Conservation (phyloP, 306 rosid species). For the Vicia faba region DNA sequence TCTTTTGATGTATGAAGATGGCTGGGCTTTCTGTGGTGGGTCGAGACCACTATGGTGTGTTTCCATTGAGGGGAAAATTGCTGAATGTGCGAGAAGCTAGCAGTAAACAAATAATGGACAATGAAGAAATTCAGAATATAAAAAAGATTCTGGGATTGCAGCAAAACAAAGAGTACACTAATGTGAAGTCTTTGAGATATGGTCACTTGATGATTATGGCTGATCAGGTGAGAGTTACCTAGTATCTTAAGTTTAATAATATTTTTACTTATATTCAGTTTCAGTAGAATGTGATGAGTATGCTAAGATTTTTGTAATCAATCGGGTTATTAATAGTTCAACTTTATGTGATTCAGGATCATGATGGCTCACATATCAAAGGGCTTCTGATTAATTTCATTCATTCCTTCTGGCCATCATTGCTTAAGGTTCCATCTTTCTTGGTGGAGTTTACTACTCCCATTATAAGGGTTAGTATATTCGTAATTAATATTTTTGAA, state of each 20-base stretch:
- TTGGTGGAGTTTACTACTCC: slow-evolving; percentile 93
- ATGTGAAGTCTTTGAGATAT: slow-evolving; percentile 75
- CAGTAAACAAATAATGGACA: slow-evolving; percentile 71
- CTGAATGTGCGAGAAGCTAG: slow-evolving; percentile 97
- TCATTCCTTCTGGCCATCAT: slow-evolving; percentile 96
- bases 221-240: slow-evolving; percentile 72
- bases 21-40: slow-evolving; percentile 97
- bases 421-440: slow-evolving; percentile 79
- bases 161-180: slow-evolving; percentile 78
- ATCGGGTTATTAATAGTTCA: not conserved
- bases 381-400: slow-evolving; percentile 89
- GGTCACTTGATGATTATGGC: slow-evolving; percentile 98
- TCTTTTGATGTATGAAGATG: slow-evolving; percentile 51
- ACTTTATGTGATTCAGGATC: slow-evolving; percentile 57
- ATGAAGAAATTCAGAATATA: slow-evolving; percentile 85
- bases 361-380: slow-evolving; percentile 97
- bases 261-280: not conserved
- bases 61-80: slow-evolving; percentile 88
- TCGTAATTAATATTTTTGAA: no score
- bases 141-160: slow-evolving; percentile 94
- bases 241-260: not conserved
- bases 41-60: slow-evolving; percentile 87
- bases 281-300: not conserved
- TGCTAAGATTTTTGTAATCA: not conserved
- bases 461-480: slow-evolving; percentile 75